Evolutionary conservation across 768 basidiomycete genomes (phyloP), one percentile per base, ranked within the genome.

Genomic region (Mycena galericulata): DNA sequence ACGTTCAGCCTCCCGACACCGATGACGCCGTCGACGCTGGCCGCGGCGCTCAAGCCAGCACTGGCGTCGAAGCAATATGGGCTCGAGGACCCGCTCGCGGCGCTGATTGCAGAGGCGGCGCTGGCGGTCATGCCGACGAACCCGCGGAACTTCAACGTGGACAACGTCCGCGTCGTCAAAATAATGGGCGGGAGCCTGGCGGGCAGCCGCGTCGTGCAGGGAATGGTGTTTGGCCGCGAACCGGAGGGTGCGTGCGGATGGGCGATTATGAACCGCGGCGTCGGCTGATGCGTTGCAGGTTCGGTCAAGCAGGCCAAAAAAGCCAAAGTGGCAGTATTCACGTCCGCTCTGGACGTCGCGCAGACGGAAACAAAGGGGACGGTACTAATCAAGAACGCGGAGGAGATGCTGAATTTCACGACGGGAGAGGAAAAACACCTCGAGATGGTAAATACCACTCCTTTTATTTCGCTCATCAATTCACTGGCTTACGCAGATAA

Each of bases 331-430:
- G 97, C 93, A 3, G 94, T 99, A 63, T 99, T 92, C 83, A 99
- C 97, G 0, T 94, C 90, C 69, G 92, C 94, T 1, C 85, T 99
- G 67, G 98, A 99, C 77, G 88, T 95, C 63, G 89, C 97, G 3
- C 97, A 99, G 80, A 99, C 98, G 7, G 98, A 99, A 80, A 99
- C 98, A 20, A 99, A 99, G 79, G 98, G 98, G 56, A 99, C 98
- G 10, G 98, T 99, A 14, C 86, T 99, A 51, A 88, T 99, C 74
- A 95, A 96, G 79, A 98, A 89, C 77, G 95, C 96, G 11, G 92
- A 97, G 50, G 97, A 99, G 78, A 94, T 99, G 90, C 87, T 99
- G 71, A 96, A 98, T 83, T 99, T 99, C 75, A 96, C 97, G 0
- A 85, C 88, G 4, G 98, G 96, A 20, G 98, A 99, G 80, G 98